Evolutionary conservation across 805 yeast species (phyloP), one percentile per base, ranked within the genome.

Genomic region (Maudiozyma saulgeensis): DNA sequence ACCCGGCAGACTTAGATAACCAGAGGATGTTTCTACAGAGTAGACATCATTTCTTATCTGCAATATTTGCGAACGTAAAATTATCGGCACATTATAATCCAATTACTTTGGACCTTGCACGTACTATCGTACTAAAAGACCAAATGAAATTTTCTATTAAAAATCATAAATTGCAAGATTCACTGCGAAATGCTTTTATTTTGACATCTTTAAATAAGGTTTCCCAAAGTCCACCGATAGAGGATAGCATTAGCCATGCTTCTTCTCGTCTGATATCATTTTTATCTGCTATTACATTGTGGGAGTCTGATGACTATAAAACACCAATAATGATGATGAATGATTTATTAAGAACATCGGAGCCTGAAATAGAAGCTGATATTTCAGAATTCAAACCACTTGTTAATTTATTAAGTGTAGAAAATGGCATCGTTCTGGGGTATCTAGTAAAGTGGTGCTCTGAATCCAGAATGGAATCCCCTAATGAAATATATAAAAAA

Each of bases 391-490:
- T 43, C 18, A 3, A 25, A 3, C 19, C 25, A 2, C 26, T 40
- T 12, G 3, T 16, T 4, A 12, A 34, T 2, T 28, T 15, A 25
- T 34, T 62, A 6, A 50, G 49, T 1, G 46, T 66, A 2, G 53
- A 64, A 0, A 48, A 54, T 6, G 61, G 67, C 8, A 52, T 57
- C 11, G 39, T 65, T 53, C 77, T 56, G 55, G 73, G 73, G 12
- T 56, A 63, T 6, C 56, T 84, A 39, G 82, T 82, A 0, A 73
- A 77, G 44, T 89, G 96, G 96, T 67, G 80, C 35, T 74, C 87
- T 0, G 77, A 74, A 44, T 84, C 95, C 0, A 75, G 84, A 37
- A 82, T 81, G 52, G 95, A 83, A 50, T 71, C 81, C 11, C 78
- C 88, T 0, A 70, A 76, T 1, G 68, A 67, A 2, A 79, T 90